These are phyloP conservation scores for Nakazawaea pomicola DNA, from an alignment of 805 yeast species.

Conservation along the genomic window DNA sequence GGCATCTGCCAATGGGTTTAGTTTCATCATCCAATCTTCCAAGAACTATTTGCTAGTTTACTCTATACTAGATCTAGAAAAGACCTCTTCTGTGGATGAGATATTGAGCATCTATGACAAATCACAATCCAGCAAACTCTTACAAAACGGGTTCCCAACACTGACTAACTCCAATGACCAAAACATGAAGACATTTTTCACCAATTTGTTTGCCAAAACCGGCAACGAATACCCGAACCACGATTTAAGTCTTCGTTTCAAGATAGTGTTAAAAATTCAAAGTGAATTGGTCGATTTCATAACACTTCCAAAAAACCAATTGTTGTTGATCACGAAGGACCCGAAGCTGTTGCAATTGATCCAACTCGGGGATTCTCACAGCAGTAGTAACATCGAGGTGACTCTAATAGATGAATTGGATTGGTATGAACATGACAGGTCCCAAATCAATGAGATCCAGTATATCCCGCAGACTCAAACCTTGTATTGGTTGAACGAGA, in stretches of 20 bases:
- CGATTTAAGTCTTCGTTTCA: constrained; percentile 28
- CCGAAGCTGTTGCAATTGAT: constrained; percentile 32
- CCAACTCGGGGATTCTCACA: constrained; percentile 20
- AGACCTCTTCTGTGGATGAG: constrained; percentile 19
- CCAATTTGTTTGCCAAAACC: constrained; percentile 20
- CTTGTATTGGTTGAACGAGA: constrained; percentile 26
- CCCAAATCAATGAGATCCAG: constrained; percentile 15
- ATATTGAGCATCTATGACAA: constrained; percentile 24
- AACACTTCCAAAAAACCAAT: constrained; percentile 20
- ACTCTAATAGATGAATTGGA: constrained; percentile 24
- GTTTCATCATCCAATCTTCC: constrained; percentile 37
- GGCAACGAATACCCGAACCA: constrained; percentile 24
- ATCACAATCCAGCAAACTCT: constrained; percentile 18
- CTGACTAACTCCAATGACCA: constrained; percentile 10
- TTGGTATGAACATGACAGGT: constrained; percentile 23
- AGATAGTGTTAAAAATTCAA: constrained; percentile 29
- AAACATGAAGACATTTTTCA: constrained; percentile 21
- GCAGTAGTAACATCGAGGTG: constrained; percentile 23
- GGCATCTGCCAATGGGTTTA: constrained; percentile 36
- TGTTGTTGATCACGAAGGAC: constrained; percentile 23
- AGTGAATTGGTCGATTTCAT: constrained; percentile 26
- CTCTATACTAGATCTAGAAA: constrained; percentile 27
- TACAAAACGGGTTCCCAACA: constrained; percentile 31
- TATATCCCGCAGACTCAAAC: constrained; percentile 21
- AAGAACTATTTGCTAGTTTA: constrained; percentile 36